Conservation (phyloP, 768 basidiomycete genomes). For the Leccinum boreale region DNA sequence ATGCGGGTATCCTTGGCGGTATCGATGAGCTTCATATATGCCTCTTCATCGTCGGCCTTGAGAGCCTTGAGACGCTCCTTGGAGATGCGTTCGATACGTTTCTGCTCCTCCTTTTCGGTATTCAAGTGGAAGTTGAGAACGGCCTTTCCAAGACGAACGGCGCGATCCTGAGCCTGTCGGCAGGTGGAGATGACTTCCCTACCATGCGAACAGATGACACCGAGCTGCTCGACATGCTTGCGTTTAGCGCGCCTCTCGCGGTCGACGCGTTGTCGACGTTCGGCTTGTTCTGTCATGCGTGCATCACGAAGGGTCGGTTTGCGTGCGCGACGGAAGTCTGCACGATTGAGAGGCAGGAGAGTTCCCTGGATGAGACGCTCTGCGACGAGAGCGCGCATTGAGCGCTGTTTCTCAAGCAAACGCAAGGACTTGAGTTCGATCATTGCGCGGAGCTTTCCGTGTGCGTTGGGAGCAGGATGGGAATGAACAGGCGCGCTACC, state of each 20-base stretch:
- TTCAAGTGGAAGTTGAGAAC: slow-evolving; percentile 82
- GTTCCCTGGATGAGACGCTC: slow-evolving; percentile 86
- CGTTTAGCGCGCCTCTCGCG: slow-evolving; percentile 93
- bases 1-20: slow-evolving; percentile 99
- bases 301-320: slow-evolving; percentile 89
- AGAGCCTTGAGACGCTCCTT: slow-evolving; percentile 98
- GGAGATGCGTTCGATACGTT: slow-evolving; percentile 89
- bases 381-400: slow-evolving; percentile 79
- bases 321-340: slow-evolving; percentile 83
- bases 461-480: slow-evolving; percentile 60
- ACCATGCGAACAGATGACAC: slow-evolving; percentile 81
- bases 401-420: slow-evolving; percentile 88
- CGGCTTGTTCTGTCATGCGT: slow-evolving; percentile 82
- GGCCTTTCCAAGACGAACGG: slow-evolving; percentile 62
- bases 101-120: slow-evolving; percentile 98
- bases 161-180: slow-evolving; percentile 61
- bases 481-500: slow-evolving; percentile 14
- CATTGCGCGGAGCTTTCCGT: slow-evolving; percentile 82
- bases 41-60: slow-evolving; percentile 98
- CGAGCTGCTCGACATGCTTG: slow-evolving; percentile 93
- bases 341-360: slow-evolving; percentile 85
- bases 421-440: slow-evolving; percentile 92
- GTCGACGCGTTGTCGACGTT: slow-evolving; percentile 88
- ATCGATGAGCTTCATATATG: slow-evolving; percentile 98
- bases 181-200: slow-evolving; percentile 68